phyloP scores from a whole-genome alignment of 225 moss, liverwort and hornwort genomes.

The Pseudisothecium myosuroides region DNA sequence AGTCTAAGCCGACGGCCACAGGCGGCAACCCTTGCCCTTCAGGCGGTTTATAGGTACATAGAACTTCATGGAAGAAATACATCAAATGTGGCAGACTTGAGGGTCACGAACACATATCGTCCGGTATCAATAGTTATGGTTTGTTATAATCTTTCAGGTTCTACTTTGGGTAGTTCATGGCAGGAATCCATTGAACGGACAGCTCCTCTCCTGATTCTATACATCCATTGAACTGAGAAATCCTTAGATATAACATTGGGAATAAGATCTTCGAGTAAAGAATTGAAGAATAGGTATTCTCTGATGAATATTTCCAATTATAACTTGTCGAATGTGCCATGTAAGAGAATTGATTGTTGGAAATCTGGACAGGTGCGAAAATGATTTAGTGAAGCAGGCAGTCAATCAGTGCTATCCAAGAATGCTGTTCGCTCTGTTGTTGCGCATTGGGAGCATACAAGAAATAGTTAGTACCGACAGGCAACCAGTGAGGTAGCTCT shows the following conservation, averaged over 20 bases:
- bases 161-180: background rate
- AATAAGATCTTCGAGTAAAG: background rate
- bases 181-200: background rate
- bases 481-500: conserved; percentile 63
- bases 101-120: background rate
- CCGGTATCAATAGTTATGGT: background rate
- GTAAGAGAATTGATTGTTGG: background rate
- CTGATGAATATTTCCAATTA: background rate
- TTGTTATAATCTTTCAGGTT: background rate
- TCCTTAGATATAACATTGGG: background rate
- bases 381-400: conserved; percentile 38
- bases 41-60: conserved; percentile 48
- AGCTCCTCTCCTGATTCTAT: background rate
- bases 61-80: background rate
- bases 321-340: background rate
- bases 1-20: conserved; percentile 52
- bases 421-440: conserved; percentile 63
- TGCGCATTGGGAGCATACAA: conserved; percentile 73
- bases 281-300: background rate
- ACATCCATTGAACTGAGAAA: background rate
- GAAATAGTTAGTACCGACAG: conserved; percentile 38
- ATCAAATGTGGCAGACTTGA: background rate
- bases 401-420: conserved; percentile 67
- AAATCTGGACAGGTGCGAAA: conserved; percentile 13
- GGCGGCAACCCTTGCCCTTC: conserved; percentile 76